Percentiles rank a stretch among this genome's conserved stretches.
These are phyloP conservation scores for Termitomyces sp. DNA, from an alignment of 768 basidiomycete species.

Conservation along the genomic window DNA sequence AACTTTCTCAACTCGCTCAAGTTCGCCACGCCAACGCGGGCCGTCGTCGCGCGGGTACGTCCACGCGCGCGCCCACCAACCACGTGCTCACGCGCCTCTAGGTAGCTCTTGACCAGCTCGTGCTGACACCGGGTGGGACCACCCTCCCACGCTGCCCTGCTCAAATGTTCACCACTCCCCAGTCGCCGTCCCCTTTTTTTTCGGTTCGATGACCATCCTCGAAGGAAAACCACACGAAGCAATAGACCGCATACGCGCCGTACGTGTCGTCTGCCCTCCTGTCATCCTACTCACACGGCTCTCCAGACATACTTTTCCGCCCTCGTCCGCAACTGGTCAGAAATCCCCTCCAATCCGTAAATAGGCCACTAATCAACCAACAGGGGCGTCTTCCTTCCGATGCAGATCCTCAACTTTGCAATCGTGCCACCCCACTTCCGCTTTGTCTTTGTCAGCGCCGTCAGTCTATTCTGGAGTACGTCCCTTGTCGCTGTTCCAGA, in stretches of 20 bases:
- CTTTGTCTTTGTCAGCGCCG: conserved; percentile 67
- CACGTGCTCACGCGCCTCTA: conserved; percentile 17
- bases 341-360: neutral
- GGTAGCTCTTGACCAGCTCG: conserved; percentile 80
- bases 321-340: conserved; percentile 69
- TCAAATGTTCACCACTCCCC: neutral
- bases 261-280: conserved; percentile 16
- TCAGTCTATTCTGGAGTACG: conserved; percentile 82
- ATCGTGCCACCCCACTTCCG: conserved; percentile 73
- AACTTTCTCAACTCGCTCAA: conserved; percentile 63
- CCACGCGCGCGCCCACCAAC: neutral
- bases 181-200: conserved; percentile 46
- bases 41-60: conserved; percentile 56
- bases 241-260: conserved; percentile 41
- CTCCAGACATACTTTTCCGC: conserved; percentile 65
- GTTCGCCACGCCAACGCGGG: conserved; percentile 55
- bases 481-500: conserved; percentile 9
- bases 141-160: neutral
- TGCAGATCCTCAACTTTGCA: conserved; percentile 75
- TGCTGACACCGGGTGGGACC: conserved; percentile 61
- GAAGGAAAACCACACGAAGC: conserved; percentile 62
- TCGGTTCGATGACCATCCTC: conserved; percentile 72
- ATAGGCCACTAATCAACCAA: too few species aligned
- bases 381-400: conserved; percentile 71
- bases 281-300: neutral